phyloP scores from a whole-genome alignment of 1,284 basidiomycete genomes.

The Trichosporon sp. region DNA sequence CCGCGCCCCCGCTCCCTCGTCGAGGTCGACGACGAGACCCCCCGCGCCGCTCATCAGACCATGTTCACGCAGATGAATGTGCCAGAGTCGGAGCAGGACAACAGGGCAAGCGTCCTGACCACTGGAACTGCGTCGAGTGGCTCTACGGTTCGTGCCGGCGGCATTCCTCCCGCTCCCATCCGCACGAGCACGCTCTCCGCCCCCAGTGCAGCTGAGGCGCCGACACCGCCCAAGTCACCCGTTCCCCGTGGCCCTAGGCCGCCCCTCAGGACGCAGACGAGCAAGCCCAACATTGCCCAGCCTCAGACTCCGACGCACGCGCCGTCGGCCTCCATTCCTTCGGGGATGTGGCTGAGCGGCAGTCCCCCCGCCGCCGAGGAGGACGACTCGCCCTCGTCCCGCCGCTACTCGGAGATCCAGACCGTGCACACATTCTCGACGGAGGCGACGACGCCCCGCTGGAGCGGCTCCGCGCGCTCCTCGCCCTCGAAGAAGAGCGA shows the following conservation, averaged over 20 bases:
- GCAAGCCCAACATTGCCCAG: background rate
- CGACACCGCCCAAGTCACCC: background rate
- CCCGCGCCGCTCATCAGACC: background rate
- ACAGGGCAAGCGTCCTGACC: background rate
- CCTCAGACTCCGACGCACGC: background rate
- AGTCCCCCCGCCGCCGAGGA: background rate
- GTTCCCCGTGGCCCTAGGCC: background rate
- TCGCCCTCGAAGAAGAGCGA: constrained; percentile 1
- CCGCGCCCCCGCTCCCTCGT: background rate
- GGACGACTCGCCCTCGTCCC: background rate
- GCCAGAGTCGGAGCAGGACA: background rate
- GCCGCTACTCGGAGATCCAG: background rate
- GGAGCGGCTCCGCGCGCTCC: background rate
- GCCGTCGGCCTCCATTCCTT: background rate
- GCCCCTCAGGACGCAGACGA: background rate
- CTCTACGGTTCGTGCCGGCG: background rate
- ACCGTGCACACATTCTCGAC: constrained; percentile 14
- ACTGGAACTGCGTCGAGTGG: background rate
- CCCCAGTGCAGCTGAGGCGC: background rate
- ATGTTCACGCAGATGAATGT: constrained; percentile 4
- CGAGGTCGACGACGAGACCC: constrained; percentile 5
- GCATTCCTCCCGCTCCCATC: background rate
- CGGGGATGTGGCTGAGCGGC: constrained; percentile 11
- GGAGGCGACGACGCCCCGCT: constrained; percentile 8
- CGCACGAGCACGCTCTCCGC: background rate